Base-by-base conservation (phyloP, 768 basidiomycete species). In the Lyophyllum semitale region DNA sequence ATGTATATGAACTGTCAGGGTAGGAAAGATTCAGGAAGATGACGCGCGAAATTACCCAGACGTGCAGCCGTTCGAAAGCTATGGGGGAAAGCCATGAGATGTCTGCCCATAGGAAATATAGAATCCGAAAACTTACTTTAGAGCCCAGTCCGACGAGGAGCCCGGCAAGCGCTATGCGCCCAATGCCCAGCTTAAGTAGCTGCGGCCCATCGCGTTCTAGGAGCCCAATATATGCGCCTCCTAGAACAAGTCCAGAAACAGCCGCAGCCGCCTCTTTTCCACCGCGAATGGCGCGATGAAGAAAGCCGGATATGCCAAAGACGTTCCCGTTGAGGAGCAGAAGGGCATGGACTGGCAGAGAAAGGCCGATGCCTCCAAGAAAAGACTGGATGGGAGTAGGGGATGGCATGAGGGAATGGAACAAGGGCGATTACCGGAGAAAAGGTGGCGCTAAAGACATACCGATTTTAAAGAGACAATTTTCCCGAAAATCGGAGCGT, bases 61-160 rank as follows among this genome's bases (percentile, higher is more conserved):
- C 11, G 85, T 86, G 64, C 85, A 87, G 22, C 85, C 85, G 54
- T 83, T 84, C 15, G 79, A 73, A 49, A 86, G 64, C 84, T 84
- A 52, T 20, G 38, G 20, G 43, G 33, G 29, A 43, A 18, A 48
- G 44, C 41, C 53, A 32, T 55, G 30, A 65, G 51, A 29, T 18
- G 17, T 18, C 18, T 15, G 37, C 37, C 17, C 18, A 7, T 26
- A 47, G 25, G n/a, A 44, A 25, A 46, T 9, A 45, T 15, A 41
- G n/a, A 43, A 26, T 18, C 23, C 20, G 5, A 43, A 22, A 8
- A 15, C 59, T 46, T 61, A 83, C 83, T 75, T 80, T 85, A 8
- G 83, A 76, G 15, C 85, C 85, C 0, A 83, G 41, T 11, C 85
- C 85, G 18, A 83, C 83, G 20, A 85, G 71, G 18, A 85, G 65